A percentile compares a stretch with the other conserved stretches of the same genome.
phyloP scores from a whole-genome alignment of 2,329 filamentous ascomycete species.

The Seiridium cupressi region DNA sequence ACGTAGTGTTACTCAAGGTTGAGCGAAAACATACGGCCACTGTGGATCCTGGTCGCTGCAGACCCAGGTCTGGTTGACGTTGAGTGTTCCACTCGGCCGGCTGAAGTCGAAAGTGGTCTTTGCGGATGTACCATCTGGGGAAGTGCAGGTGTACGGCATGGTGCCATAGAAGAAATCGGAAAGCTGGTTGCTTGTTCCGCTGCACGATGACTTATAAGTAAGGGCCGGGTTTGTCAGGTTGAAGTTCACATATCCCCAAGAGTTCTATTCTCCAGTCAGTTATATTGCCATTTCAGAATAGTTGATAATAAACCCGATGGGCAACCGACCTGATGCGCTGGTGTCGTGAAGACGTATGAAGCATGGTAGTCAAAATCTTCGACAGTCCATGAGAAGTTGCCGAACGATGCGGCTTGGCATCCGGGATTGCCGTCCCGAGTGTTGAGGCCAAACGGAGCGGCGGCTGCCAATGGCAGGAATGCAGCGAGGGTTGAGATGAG shows the following conservation, averaged over 20 bases:
- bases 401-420: constrained; percentile 31
- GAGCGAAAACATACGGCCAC: constrained; percentile 31
- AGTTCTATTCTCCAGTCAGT: constrained; percentile 24
- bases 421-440: constrained; percentile 22
- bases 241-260: constrained; percentile 46
- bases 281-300: too few species aligned
- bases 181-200: constrained; percentile 38
- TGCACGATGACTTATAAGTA: constrained; percentile 35
- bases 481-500: constrained; percentile 22
- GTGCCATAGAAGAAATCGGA: constrained; percentile 50
- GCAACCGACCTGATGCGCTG: constrained; percentile 39
- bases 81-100: constrained; percentile 31
- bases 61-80: constrained; percentile 48
- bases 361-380: constrained; percentile 46
- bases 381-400: constrained; percentile 38
- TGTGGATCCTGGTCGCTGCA: constrained; percentile 38
- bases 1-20: constrained; percentile 8
- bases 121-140: constrained; percentile 23
- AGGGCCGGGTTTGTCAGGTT: constrained; percentile 46
- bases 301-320: background rate
- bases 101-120: constrained; percentile 38
- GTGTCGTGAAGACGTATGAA: constrained; percentile 48
- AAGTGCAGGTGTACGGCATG: constrained; percentile 40
- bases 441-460: constrained; percentile 18
- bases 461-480: constrained; percentile 23